These are phyloP conservation scores for Pseudocercospora cruenta DNA, from an alignment of 2,329 filamentous ascomycete species.

Conservation along the genomic window DNA sequence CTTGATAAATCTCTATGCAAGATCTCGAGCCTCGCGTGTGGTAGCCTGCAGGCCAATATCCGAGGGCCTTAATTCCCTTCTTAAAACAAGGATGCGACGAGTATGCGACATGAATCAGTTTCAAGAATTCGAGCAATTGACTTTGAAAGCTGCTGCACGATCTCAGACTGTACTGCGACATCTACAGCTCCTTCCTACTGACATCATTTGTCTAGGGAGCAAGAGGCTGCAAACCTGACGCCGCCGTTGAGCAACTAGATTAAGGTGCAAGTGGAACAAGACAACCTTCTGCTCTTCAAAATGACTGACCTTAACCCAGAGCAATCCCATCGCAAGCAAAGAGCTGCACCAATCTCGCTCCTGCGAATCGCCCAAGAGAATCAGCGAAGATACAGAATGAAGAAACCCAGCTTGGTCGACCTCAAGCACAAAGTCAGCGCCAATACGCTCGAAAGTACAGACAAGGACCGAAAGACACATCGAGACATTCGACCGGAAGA, in stretches of 20 bases:
- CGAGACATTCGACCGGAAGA: conserved; percentile 6
- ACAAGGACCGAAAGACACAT: background rate
- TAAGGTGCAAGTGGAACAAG: background rate
- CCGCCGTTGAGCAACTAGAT: background rate
- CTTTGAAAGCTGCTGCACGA: background rate
- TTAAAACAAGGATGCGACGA: background rate
- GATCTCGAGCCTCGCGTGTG: background rate
- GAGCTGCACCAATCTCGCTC: background rate
- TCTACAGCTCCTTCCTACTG: background rate
- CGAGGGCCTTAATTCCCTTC: background rate
- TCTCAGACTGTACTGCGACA: background rate
- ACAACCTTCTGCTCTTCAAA: background rate
- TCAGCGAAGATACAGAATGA: background rate
- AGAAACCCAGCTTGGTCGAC: background rate
- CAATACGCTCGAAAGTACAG: background rate
- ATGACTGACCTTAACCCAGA: background rate
- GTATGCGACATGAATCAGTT: background rate
- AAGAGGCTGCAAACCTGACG: background rate
- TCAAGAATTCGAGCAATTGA: background rate
- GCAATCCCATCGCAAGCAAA: background rate
- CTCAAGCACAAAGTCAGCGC: conserved; percentile 2
- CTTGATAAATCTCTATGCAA: background rate
- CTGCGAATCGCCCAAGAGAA: background rate
- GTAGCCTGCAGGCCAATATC: background rate
- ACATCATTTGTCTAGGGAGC: background rate